Conservation (phyloP, 495 filamentous ascomycete genomes). For the Aspergillus biplanus region DNA sequence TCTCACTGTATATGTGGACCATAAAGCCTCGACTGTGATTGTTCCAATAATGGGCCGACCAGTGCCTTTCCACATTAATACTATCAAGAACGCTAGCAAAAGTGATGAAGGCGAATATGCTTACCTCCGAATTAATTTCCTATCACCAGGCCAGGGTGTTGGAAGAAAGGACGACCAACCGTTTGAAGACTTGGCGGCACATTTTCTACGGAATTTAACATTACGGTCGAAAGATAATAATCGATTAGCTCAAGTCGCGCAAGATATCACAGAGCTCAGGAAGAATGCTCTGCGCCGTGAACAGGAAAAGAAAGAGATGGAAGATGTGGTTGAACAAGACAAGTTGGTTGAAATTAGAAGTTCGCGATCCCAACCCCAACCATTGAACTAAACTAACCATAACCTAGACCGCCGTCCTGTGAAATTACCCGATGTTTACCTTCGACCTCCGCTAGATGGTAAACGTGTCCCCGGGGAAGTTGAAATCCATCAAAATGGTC, state of each 20-base stretch:
- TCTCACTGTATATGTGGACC: conserved; percentile 84
- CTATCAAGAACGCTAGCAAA: conserved; percentile 97
- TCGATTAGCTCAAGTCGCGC: conserved; percentile 84
- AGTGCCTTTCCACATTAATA: conserved; percentile 98
- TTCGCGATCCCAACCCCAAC: conserved; percentile 44
- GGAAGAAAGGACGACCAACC: conserved; percentile 98
- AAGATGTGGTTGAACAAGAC: conserved; percentile 99
- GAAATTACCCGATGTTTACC: conserved; percentile 86
- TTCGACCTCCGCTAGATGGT: conserved; percentile 91
- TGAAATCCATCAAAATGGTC: conserved; percentile 98
- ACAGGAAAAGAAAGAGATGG: conserved; percentile 99
- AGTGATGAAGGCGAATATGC: conserved; percentile 93
- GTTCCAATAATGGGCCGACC: conserved; percentile 97
- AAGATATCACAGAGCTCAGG: conserved; percentile 90
- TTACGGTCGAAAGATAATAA: conserved; percentile 88
- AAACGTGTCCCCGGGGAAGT: conserved; percentile 95
- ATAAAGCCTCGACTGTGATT: conserved; percentile 85
- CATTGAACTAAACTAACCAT: conserved; percentile 14
- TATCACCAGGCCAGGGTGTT: conserved; percentile 96
- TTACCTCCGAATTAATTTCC: conserved; percentile 93
- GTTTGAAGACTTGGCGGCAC: conserved; percentile 93
- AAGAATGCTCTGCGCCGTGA: conserved; percentile 87
- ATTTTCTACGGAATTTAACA: conserved; percentile 94
- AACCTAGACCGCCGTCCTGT: conserved; percentile 78
- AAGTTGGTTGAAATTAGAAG: conserved; percentile 91